Conservation (phyloP, 208 protist genomes). For the Balamuthia mandrillaris region DNA sequence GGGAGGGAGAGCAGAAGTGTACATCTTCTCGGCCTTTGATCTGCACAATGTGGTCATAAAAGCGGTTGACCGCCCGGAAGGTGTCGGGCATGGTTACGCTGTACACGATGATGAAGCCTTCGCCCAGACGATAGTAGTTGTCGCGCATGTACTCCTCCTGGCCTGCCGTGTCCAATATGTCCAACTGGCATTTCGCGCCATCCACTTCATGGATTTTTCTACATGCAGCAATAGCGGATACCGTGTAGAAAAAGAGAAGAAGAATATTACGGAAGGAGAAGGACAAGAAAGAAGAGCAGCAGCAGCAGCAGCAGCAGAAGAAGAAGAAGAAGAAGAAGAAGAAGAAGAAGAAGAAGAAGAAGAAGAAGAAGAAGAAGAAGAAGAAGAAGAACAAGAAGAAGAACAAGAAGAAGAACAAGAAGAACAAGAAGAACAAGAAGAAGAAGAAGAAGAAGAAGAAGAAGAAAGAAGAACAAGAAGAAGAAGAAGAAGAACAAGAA, state of each 20-base stretch:
- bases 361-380: too few species aligned
- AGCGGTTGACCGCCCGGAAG: slow-evolving; percentile 68
- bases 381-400: too few species aligned
- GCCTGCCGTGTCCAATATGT: slow-evolving; percentile 74
- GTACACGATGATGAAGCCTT: slow-evolving; percentile 72
- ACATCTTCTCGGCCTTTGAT: slow-evolving; percentile 66
- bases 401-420: too few species aligned
- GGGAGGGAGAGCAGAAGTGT: too few species aligned
- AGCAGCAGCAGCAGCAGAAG: too few species aligned
- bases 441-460: neutral
- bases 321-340: too few species aligned
- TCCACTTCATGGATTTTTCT: slow-evolving; percentile 13
- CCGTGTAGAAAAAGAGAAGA: too few species aligned
- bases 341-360: too few species aligned
- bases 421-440: neutral
- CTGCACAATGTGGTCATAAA: slow-evolving; percentile 71
- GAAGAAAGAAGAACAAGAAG: neutral
- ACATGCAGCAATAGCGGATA: too few species aligned
- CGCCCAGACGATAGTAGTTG: slow-evolving; percentile 37
- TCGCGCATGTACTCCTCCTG: slow-evolving; percentile 75
- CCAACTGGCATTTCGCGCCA: slow-evolving; percentile 52
- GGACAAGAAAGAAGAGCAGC: too few species aligned
- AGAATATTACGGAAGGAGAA: too few species aligned
- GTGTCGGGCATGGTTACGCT: slow-evolving; percentile 62
- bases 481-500: neutral